Evolutionary conservation across 768 basidiomycete genomes (phyloP), one percentile per base, ranked within the genome.

Genomic region (Mycena vulgaris): DNA sequence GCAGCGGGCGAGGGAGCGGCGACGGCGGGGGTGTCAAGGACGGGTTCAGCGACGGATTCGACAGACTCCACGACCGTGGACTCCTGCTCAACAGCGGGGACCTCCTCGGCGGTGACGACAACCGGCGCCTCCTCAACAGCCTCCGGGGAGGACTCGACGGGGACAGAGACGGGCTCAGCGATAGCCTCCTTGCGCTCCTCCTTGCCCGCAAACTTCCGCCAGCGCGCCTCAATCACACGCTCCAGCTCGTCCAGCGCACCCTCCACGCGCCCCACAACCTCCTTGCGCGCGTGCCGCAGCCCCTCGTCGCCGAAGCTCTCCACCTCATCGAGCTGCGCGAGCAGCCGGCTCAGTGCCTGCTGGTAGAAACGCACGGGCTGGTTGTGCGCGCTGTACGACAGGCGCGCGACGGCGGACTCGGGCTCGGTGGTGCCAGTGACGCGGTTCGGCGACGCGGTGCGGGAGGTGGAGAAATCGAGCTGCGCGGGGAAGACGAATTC

Each of bases 291-390:
- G 25, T 78, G 78, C 55, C 92, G 78, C 51, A 94, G 81, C 13
- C 76, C 82, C 30, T 82, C 82, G 70, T 90, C 88, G 4, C 92
- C 93, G 56, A 82, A 84, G 70, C 89, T 91, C 35, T 89, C 85
- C 31, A 94, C 83, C 0, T 83, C 84, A 73, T 94, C 93, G 28
- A 93, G 83, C 68, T 85, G 82, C 14, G 83, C 75, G 23, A 94
- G 79, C 28, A 94, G 82, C 45, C 83, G 80, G 58, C 84, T 84
- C n/a, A 93, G 80, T n/a, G 86, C 85, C 72, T 92, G 86, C 72
- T 90, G 88, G 78, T 92, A 90, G 70, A 83, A 86, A 63, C 89
- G 89, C 42, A 93, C 80, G 0, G 89, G 86, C 30, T 88, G 86
- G 77, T 93, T 94, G 53, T 77, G 79, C 13, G 87, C 73, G 30